A percentile compares a stretch with the other conserved stretches of the same genome.
These are phyloP conservation scores for Colletotrichum theobromicola DNA, from an alignment of 2,329 filamentous ascomycete genomes.

Conservation along the genomic window DNA sequence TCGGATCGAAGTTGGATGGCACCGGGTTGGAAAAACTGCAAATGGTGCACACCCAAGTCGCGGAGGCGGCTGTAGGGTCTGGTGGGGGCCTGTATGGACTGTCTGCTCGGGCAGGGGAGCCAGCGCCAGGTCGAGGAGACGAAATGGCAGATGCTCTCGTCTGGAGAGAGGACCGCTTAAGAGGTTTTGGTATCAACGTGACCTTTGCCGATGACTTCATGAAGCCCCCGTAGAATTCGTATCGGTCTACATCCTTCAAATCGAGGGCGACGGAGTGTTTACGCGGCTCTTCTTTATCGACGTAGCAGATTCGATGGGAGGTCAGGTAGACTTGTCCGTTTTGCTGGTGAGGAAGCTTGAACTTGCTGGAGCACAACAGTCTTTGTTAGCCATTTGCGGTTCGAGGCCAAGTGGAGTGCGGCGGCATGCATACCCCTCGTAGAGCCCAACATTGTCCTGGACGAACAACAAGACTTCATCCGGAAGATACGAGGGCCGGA, in stretches of 20 bases:
- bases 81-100: conserved; percentile 46
- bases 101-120: conserved; percentile 52
- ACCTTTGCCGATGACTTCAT: conserved; percentile 95
- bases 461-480: conserved; percentile 97
- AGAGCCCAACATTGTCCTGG: conserved; percentile 95
- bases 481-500: conserved; percentile 88
- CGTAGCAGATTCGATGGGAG: conserved; percentile 93
- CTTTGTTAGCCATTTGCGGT: not conserved
- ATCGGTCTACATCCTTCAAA: conserved; percentile 87
- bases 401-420: not conserved
- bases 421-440: conserved; percentile 83
- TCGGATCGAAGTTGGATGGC: conserved; percentile 90
- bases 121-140: conserved; percentile 47
- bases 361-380: conserved; percentile 69
- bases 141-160: conserved; percentile 55
- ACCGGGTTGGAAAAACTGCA: conserved; percentile 95
- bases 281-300: conserved; percentile 85
- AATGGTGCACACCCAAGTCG: conserved; percentile 95
- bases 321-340: conserved; percentile 97
- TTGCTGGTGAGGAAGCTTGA: conserved; percentile 92
- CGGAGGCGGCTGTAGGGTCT: conserved; percentile 58
- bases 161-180: conserved; percentile 68
- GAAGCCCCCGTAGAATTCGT: conserved; percentile 92
- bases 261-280: conserved; percentile 85
- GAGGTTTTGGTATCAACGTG: conserved; percentile 82